Conservation (phyloP, 78 protist genomes). For the Protostelium mycophagum region DNA sequence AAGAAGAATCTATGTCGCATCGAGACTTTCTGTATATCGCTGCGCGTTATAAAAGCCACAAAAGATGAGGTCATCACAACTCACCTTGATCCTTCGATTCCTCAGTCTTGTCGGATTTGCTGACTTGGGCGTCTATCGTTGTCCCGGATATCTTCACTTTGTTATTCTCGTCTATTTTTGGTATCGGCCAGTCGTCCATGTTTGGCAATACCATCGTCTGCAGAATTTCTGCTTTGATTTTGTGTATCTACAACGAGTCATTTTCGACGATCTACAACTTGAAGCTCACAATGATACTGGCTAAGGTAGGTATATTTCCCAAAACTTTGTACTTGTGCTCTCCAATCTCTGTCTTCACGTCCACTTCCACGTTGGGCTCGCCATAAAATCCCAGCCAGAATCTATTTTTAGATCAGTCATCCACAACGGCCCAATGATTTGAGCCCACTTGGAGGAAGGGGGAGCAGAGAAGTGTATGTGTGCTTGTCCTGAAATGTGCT, state of each 20-base stretch:
- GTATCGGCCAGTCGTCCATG: slow-evolving; percentile 1
- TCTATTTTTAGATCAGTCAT: too few species aligned
- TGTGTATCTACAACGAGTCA: too few species aligned
- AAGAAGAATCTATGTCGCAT: too few species aligned
- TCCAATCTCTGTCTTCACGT: background rate
- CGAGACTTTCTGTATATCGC: too few species aligned
- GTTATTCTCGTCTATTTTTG: background rate
- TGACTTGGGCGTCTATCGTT: too few species aligned
- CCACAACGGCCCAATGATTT: too few species aligned
- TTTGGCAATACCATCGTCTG: background rate
- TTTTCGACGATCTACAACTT: too few species aligned
- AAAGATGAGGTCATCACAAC: background rate
- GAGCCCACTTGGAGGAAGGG: background rate
- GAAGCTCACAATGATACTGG: background rate
- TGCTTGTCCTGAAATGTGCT: background rate
- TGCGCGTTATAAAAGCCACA: too few species aligned
- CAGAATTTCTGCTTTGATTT: background rate
- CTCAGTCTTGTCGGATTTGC: too few species aligned
- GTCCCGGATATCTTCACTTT: background rate
- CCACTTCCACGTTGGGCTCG: background rate
- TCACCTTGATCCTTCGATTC: background rate
- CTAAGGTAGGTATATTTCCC: background rate
- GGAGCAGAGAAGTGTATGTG: background rate
- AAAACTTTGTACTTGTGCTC: background rate
- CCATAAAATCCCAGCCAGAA: background rate